These are phyloP conservation scores for Hanseniaspora uvarum DNA, from an alignment of 1,139 yeast genomes.

Conservation along the genomic window DNA sequence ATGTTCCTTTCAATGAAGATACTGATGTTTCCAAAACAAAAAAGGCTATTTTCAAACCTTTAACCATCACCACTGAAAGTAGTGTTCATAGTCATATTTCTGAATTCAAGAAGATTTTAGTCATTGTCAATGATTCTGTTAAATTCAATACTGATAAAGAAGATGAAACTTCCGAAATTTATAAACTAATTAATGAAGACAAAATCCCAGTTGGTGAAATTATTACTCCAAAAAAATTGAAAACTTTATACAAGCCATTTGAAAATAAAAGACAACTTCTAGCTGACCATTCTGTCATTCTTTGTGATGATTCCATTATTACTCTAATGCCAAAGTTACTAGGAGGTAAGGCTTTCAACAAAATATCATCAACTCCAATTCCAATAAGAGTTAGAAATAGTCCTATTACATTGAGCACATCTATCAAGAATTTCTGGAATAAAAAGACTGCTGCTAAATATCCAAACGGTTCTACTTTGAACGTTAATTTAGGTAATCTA, in stretches of 20 bases:
- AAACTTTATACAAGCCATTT: slow-evolving; percentile 56
- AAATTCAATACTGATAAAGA: slow-evolving; percentile 20
- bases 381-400: slow-evolving; percentile 51
- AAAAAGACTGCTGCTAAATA: slow-evolving; percentile 53
- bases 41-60: slow-evolving; percentile 52
- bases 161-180: slow-evolving; percentile 44
- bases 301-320: slow-evolving; percentile 74
- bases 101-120: slow-evolving; percentile 43
- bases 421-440: slow-evolving; percentile 46
- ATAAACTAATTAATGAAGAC: slow-evolving; percentile 45
- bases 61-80: slow-evolving; percentile 37
- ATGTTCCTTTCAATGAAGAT: slow-evolving; percentile 45
- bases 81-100: slow-evolving; percentile 30
- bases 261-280: slow-evolving; percentile 62
- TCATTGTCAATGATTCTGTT: slow-evolving; percentile 41
- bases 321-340: slow-evolving; percentile 71
- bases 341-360: slow-evolving; percentile 77
- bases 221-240: slow-evolving; percentile 47
- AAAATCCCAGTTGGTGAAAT: slow-evolving; percentile 31
- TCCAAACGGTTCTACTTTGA: slow-evolving; percentile 64
- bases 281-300: slow-evolving; percentile 55
- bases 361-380: slow-evolving; percentile 56
- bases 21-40: slow-evolving; percentile 37
- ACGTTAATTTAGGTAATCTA: slow-evolving; percentile 57
- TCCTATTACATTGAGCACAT: slow-evolving; percentile 46